These are phyloP conservation scores for Fistulinella prunicolor DNA, from an alignment of 768 basidiomycete genomes.

Conservation along the genomic window DNA sequence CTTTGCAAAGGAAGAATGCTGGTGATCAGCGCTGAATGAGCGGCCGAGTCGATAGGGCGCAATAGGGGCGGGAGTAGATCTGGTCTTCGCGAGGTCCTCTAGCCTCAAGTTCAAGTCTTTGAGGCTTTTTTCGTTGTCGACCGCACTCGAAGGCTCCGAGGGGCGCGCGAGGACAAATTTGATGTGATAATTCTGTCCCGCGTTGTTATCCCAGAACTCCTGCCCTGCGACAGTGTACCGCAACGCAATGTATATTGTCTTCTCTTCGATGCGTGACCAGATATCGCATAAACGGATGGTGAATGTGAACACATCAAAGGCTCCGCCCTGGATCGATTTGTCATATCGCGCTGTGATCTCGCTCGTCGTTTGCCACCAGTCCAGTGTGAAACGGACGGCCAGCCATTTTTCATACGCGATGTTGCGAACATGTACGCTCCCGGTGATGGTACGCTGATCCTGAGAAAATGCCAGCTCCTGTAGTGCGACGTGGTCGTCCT, in stretches of 20 bases:
- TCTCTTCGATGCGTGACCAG: slow-evolving; percentile 73
- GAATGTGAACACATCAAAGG: slow-evolving; percentile 75
- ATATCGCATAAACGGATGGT: slow-evolving; percentile 75
- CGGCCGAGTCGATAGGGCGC: slow-evolving; percentile 14
- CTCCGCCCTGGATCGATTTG: slow-evolving; percentile 36
- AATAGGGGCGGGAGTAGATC: slow-evolving; percentile 17
- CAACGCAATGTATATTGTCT: slow-evolving; percentile 77
- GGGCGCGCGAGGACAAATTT: slow-evolving; percentile 47
- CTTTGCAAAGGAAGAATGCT: slow-evolving; percentile 25
- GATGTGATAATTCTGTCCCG: slow-evolving; percentile 72
- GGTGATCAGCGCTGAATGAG: slow-evolving; percentile 30
- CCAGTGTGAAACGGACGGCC: slow-evolving; percentile 88
- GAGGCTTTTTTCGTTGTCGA: slow-evolving; percentile 43
- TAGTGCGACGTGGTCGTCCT: slow-evolving; percentile 47
- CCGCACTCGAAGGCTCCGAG: slow-evolving; percentile 27
- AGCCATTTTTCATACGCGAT: slow-evolving; percentile 86
- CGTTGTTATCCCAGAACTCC: slow-evolving; percentile 95
- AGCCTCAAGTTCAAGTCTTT: slow-evolving; percentile 63
- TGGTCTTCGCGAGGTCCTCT: slow-evolving; percentile 54
- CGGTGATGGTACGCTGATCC: slow-evolving; percentile 58
- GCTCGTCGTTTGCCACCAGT: slow-evolving; percentile 93
- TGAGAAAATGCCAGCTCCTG: slow-evolving; percentile 52
- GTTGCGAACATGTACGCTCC: slow-evolving; percentile 78
- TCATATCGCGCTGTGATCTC: slow-evolving; percentile 81
- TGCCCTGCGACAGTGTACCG: slow-evolving; percentile 64